Evolutionary conservation across 2,329 filamentous ascomycete species (phyloP), one percentile per base, ranked within the genome.

Genomic region (Mycocentrospora acerina): DNA sequence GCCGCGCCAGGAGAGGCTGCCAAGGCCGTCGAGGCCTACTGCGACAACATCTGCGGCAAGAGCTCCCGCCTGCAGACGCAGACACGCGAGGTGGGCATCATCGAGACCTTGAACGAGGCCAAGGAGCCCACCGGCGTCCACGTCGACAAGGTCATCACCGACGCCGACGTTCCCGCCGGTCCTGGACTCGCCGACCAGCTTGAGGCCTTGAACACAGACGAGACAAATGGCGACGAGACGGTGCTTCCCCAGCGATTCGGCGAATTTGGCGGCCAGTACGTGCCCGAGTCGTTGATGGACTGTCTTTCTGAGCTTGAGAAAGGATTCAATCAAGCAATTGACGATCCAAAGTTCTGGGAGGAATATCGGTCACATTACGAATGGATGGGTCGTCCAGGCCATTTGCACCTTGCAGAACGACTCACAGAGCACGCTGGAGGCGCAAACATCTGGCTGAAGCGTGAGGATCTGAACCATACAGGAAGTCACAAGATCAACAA

Each of bases 401-500:
- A 91, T 53, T 76, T 98, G 36, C 93, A 98, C 71, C 73, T 90
- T 36, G 93, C 93, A 1, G 83, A 93, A 55, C 83, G 90, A 36
- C 74, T 98, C 51, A 97, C 91, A 0, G 85, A 94, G 63, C 75
- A 91, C 59, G 90, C 88, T 32, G 89, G 90, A 16, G 93, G 93
- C 44, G 91, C 93, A 32, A 95, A 90, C 63, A 95, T 98, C 73
- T 98, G 91, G 85, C 74, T 98, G 54, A 98, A 98, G 80, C 83
- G 93, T 57, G 93, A 98, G 72, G 93, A 98, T 66, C 76, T 97
- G 40, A 97, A 97, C 71, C 93, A 98, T 68, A 97, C 93, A 7
- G 93, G 93, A 53, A 94, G 88, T 48, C 93, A 98, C 78, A 98
- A 98, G 80, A 97, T 98, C 77, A 98, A 98, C 77, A 98, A 98